These are phyloP conservation scores for Barnettozyma wickerhamii DNA, from an alignment of 805 yeast genomes.

Conservation along the genomic window DNA sequence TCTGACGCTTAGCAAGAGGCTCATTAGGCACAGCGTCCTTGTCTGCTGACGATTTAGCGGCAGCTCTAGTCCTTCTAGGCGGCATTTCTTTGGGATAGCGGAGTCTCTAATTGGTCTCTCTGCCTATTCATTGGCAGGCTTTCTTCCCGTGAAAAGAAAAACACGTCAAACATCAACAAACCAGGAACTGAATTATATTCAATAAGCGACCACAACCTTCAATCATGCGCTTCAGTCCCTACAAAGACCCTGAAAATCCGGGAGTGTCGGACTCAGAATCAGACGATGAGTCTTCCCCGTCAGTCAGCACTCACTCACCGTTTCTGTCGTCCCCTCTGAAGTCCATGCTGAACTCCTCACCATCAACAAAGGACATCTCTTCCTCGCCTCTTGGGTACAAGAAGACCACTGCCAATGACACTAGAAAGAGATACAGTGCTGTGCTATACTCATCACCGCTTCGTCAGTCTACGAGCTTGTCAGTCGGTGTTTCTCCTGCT, in stretches of 20 bases:
- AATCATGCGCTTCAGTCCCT: constrained; percentile 18
- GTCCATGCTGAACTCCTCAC: constrained; percentile 13
- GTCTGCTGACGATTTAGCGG: background rate
- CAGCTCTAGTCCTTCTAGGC: background rate
- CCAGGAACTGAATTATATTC: no score
- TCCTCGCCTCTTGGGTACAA: background rate
- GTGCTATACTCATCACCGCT: constrained; percentile 13
- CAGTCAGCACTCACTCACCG: background rate
- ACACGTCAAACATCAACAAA: no score
- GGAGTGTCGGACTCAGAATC: constrained; percentile 6
- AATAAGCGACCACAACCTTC: no score
- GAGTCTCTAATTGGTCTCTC: background rate
- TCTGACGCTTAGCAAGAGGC: background rate
- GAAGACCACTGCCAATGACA: background rate
- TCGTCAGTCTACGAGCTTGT: no score
- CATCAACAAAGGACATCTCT: background rate
- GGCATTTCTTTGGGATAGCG: background rate
- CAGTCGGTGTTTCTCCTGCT: no score
- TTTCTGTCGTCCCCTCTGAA: constrained; percentile 20
- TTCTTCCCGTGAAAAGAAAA: no score
- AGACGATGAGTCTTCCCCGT: background rate
- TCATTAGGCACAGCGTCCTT: background rate
- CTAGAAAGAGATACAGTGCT: constrained; percentile 1
- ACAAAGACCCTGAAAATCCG: constrained; percentile 4
- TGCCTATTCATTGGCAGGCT: no score